phyloP scores from a whole-genome alignment of 257 asterid genomes.

The Nicotiana benthamiana region DNA sequence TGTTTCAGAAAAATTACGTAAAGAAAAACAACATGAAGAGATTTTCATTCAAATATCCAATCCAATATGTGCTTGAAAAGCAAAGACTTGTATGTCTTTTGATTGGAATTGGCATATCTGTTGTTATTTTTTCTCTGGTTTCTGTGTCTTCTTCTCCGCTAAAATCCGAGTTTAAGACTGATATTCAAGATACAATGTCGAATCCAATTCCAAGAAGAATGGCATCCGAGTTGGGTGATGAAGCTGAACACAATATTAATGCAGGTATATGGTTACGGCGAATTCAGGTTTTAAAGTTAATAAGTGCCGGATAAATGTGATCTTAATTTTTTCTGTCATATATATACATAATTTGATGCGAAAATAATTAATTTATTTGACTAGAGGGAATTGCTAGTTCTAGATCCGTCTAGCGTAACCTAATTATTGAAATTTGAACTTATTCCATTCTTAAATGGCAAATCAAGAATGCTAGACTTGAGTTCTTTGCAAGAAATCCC shows the following conservation, averaged over 20 bases:
- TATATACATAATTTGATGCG: no score
- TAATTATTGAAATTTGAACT: no score
- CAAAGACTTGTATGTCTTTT: slow-evolving; percentile 44
- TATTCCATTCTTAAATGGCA: neutral
- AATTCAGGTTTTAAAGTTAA: neutral
- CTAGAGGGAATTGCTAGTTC: no score
- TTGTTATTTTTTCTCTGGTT: neutral
- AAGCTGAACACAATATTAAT: neutral
- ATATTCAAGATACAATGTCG: neutral
- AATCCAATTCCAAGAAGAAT: slow-evolving; percentile 8
- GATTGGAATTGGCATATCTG: neutral
- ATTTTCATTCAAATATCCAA: neutral
- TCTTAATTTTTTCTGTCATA: no score
- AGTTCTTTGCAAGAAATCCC: no score
- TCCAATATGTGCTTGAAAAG: slow-evolving; percentile 36
- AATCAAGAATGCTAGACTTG: neutral
- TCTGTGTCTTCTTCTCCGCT: neutral
- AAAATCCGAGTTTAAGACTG: neutral
- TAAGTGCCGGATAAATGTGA: neutral
- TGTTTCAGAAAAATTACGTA: neutral
- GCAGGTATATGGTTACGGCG: neutral
- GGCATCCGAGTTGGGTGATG: neutral
- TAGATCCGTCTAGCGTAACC: no score
- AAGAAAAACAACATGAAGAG: neutral
- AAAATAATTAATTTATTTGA: no score